These are phyloP conservation scores for Paraconiothyrium sp. DNA, from an alignment of 2,329 filamentous ascomycete species.

Conservation along the genomic window DNA sequence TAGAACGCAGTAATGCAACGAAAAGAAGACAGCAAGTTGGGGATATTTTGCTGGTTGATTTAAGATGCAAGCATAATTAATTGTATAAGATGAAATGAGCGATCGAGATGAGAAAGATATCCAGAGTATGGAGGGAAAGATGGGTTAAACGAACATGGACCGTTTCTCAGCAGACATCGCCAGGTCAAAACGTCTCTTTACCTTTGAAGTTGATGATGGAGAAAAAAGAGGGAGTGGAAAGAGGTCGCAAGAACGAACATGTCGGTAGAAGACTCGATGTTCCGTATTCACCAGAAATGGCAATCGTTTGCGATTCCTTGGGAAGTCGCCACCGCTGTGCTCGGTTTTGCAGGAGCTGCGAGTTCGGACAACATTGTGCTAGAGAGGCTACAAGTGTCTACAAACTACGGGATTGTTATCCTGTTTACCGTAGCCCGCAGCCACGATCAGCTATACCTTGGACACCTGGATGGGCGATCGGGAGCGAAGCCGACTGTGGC, in stretches of 20 bases:
- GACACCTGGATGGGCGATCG: background rate
- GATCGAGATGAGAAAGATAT: too few species aligned
- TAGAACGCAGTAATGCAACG: too few species aligned
- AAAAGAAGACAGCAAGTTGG: too few species aligned
- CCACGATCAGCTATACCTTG: background rate
- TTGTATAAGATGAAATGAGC: too few species aligned
- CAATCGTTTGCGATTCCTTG: background rate
- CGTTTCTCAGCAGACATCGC: too few species aligned
- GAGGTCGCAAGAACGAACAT: background rate
- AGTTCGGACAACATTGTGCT: background rate
- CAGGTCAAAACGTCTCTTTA: too few species aligned
- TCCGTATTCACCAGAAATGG: background rate
- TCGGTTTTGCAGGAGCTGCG: background rate
- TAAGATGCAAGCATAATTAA: too few species aligned
- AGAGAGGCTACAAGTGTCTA: background rate
- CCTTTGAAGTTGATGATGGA: too few species aligned
- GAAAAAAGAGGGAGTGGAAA: background rate
- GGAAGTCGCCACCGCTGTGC: too few species aligned
- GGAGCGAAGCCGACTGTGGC: background rate
- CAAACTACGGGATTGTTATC: background rate
- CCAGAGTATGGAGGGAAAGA: too few species aligned
- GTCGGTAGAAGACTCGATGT: background rate
- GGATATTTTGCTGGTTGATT: too few species aligned
- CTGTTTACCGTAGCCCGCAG: background rate
- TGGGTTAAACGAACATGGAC: too few species aligned